These are phyloP conservation scores for Candida broadrunensis DNA, from an alignment of 805 yeast species.

Conservation along the genomic window DNA sequence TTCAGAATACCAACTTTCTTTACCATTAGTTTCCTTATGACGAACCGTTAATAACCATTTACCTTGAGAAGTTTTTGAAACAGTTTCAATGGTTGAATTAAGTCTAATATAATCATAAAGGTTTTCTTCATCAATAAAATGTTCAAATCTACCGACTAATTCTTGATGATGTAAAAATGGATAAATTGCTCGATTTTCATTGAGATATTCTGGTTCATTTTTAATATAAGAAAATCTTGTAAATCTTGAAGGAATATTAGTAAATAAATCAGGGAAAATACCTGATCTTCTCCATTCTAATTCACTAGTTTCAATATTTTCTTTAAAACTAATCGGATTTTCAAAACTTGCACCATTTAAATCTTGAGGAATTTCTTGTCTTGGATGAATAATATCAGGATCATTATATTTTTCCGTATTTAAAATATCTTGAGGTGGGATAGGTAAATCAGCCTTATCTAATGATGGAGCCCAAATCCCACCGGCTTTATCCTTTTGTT, in stretches of 20 bases:
- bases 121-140: constrained; percentile 23
- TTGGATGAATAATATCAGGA: constrained; percentile 30
- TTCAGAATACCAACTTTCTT: constrained; percentile 42
- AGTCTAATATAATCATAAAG: constrained; percentile 31
- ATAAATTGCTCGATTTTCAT: constrained; percentile 21
- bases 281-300: constrained; percentile 39
- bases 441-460: constrained; percentile 15
- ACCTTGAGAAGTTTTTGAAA: constrained; percentile 23
- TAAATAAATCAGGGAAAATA: constrained; percentile 34
- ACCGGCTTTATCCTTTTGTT: constrained; percentile 40
- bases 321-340: constrained; percentile 10
- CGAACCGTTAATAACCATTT: constrained; percentile 39
- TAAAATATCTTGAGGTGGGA: constrained; percentile 29
- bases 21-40: constrained; percentile 5
- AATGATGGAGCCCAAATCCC: constrained; percentile 42
- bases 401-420: constrained; percentile 26
- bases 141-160: constrained; percentile 20
- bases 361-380: constrained; percentile 8
- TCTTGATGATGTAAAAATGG: constrained; percentile 40
- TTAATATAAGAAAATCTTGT: constrained; percentile 36
- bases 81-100: constrained; percentile 38
- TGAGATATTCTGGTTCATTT: constrained; percentile 16
- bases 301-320: constrained; percentile 9
- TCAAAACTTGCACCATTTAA: constrained; percentile 15
- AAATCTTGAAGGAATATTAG: constrained; percentile 38